A percentile compares a stretch with the other conserved stretches of the same genome.
Conservation (phyloP, 805 yeast genomes). For the Candida chilensis region DNA sequence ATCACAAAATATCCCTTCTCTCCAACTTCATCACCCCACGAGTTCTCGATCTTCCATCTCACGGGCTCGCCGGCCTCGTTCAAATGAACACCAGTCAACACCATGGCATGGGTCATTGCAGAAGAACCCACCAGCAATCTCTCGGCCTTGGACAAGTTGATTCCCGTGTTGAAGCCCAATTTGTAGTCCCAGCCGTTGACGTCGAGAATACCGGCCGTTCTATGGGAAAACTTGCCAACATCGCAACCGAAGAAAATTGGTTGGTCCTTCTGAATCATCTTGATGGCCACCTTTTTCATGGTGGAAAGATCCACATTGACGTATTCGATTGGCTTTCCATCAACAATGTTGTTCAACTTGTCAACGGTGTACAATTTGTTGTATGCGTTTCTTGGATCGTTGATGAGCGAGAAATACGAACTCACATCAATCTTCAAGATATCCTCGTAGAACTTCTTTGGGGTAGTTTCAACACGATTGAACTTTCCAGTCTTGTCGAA, state of each 20-base stretch:
- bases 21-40: slow-evolving; percentile 32
- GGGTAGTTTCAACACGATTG: slow-evolving; percentile 17
- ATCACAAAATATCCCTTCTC: slow-evolving; percentile 30
- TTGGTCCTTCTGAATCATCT: slow-evolving; percentile 28
- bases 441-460: slow-evolving; percentile 21
- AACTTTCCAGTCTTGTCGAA: slow-evolving; percentile 23
- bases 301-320: slow-evolving; percentile 20
- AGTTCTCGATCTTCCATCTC: slow-evolving; percentile 34
- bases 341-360: slow-evolving; percentile 22
- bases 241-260: slow-evolving; percentile 35
- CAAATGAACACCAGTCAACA: slow-evolving; percentile 31
- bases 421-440: slow-evolving; percentile 19
- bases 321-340: slow-evolving; percentile 28
- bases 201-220: slow-evolving; percentile 23
- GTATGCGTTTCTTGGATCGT: slow-evolving; percentile 29
- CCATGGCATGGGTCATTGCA: slow-evolving; percentile 35
- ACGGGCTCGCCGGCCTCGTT: slow-evolving; percentile 23
- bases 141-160: slow-evolving; percentile 20
- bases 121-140: slow-evolving; percentile 27
- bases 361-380: slow-evolving; percentile 29
- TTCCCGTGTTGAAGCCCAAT: slow-evolving; percentile 20
- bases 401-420: slow-evolving; percentile 23
- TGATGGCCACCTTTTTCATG: slow-evolving; percentile 22
- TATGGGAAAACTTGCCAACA: slow-evolving; percentile 23
- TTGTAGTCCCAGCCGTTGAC: slow-evolving; percentile 20